A percentile compares a stretch with the other conserved stretches of the same genome.
These are phyloP conservation scores for Clohesyomyces aquaticus DNA, from an alignment of 495 filamentous ascomycete species.

Conservation along the genomic window DNA sequence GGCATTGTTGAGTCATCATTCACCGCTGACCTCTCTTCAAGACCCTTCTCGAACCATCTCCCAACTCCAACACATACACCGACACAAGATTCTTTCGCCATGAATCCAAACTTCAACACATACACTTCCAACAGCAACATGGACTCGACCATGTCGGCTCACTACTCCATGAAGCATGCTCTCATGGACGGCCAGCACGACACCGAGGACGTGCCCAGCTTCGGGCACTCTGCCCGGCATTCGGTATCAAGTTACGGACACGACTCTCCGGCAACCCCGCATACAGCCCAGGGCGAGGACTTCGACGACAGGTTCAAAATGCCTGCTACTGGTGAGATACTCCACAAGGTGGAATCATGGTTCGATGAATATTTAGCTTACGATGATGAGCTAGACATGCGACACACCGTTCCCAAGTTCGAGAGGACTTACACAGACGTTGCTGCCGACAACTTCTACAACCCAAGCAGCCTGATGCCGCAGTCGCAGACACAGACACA, in stretches of 20 bases:
- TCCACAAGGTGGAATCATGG: conserved; percentile 52
- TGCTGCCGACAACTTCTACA: conserved; percentile 84
- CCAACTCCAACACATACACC: conserved; percentile 47
- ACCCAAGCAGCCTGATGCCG: conserved; percentile 63
- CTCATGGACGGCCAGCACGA: conserved; percentile 58
- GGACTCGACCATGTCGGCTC: conserved; percentile 49
- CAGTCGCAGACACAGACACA: conserved; percentile 45
- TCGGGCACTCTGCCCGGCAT: conserved; percentile 56
- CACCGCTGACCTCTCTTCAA: conserved; percentile 38
- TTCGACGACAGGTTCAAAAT: conserved; percentile 49
- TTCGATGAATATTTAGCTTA: conserved; percentile 65
- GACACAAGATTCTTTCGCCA: conserved; percentile 41
- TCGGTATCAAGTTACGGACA: conserved; percentile 59
- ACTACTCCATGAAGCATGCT: conserved; percentile 59
- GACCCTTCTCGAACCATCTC: conserved; percentile 44
- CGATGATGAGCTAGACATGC: conserved; percentile 45
- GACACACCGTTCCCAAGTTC: conserved; percentile 67
- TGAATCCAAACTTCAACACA: conserved; percentile 28
- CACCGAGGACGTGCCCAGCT: conserved; percentile 47
- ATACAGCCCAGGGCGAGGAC: conserved; percentile 58
- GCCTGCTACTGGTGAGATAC: conserved; percentile 44
- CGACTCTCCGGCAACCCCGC: conserved; percentile 62
- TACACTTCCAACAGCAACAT: conserved; percentile 38
- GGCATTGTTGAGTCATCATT: conserved; percentile 39
- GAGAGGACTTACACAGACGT: conserved; percentile 84